Evolutionary conservation across 2,329 filamentous ascomycete genomes (phyloP), one percentile per base, ranked within the genome.

Genomic region (Apiospora sp.): DNA sequence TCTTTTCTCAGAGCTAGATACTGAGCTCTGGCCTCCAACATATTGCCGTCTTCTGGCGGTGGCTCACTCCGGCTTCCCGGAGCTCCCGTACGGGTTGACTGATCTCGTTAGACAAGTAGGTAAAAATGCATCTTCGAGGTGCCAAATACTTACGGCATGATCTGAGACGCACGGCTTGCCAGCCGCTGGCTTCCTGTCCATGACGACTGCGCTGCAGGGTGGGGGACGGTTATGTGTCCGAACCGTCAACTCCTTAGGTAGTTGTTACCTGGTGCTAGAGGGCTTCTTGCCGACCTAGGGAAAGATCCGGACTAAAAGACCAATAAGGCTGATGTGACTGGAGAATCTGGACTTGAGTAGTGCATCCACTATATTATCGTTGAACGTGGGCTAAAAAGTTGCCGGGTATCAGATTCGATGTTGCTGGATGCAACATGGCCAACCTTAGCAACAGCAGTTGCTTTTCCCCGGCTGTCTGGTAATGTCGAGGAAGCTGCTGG

Each of bases 1-100:
- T 48, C 68, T 41, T 51, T 70, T 49, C 68, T 34, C 48, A 70
- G 19, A 19, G 68, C 48, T 10, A 41, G 34, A 37, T 68, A 68
- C 43, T 68, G 67, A 6, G 67, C n/a, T n/a, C 67, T 46, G n/a
- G 41, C 41, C 27, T 68, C n/a, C 3, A 22, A 13, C 67, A 34
- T 48, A 1, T 48, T 27, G n/a, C 16, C 41, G n/a, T 48, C 67
- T 48, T 27, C 30, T 3, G 54, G 43, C n/a, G 41, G 67, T 48
- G 67, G 27, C 10, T 13, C 41, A 68, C 27, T 46, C 22, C 30
- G 58, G 16, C 30, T 41, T n/a, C 34, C 34, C 30, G 34, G 19
- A 2, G 58, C 19, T n/a, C n/a, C 58, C 34, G 22, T 34, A 41
- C 19, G 34, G 19, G 34, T n/a, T n/a, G 34, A 4, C 58, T 64